phyloP scores from a whole-genome alignment of 345 rosid species.

The Salix suchowensis region DNA sequence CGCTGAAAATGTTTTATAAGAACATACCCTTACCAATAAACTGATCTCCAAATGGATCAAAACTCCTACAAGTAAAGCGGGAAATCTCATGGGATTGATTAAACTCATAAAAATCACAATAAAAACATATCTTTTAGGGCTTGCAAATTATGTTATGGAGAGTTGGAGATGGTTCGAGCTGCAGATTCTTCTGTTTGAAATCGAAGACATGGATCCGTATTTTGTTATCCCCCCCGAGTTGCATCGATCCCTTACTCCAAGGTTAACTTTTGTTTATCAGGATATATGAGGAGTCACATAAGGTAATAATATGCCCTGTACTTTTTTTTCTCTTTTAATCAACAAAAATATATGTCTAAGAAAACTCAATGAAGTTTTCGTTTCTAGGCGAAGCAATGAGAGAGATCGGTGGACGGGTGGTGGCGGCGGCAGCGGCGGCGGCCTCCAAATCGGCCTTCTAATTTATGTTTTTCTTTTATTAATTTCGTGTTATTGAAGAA shows the following conservation, averaged over 20 bases:
- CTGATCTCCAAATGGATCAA: not conserved
- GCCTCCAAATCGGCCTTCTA: not conserved
- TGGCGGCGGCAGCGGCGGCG: not conserved
- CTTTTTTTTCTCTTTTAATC: no score
- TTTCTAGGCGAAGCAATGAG: no score
- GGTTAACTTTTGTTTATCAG: not conserved
- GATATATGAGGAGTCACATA: no score
- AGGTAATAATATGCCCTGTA: no score
- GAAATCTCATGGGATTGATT: not conserved
- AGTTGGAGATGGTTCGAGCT: not conserved
- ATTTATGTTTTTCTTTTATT: no score
- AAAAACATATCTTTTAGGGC: not conserved
- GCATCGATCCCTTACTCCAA: not conserved
- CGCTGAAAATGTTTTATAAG: not conserved
- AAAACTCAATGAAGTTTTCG: no score
- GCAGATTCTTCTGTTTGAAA: conserved; percentile 8
- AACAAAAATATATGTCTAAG: no score
- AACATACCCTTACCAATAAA: not conserved
- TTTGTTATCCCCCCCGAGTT: not conserved
- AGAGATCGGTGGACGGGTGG: no score
- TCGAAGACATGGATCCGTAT: not conserved
- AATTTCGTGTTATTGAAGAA: no score
- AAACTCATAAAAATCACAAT: not conserved
- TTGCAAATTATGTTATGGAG: not conserved
- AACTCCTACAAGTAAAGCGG: not conserved